Percentiles rank a stretch among this genome's conserved stretches.
phyloP scores from a whole-genome alignment of 2,329 filamentous ascomycete genomes.

The Endoconidiophora laricicola region DNA sequence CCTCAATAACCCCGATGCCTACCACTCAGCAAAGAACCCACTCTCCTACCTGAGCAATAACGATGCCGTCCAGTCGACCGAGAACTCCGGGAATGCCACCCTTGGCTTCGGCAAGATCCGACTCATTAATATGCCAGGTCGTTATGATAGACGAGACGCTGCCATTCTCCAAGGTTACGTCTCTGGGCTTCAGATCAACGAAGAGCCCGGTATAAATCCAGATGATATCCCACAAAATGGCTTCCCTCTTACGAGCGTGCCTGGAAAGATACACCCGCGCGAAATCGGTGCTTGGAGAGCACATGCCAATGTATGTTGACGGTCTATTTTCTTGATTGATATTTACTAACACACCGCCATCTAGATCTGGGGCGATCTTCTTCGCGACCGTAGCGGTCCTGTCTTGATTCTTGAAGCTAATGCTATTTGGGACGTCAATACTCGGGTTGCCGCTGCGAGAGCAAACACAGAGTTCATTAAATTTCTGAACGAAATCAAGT shows the following conservation, averaged over 20 bases:
- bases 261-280: constrained; percentile 12
- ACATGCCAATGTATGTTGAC: constrained; percentile 17
- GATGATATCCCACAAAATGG: constrained; percentile 15
- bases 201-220: constrained; percentile 15
- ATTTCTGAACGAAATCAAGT: constrained; percentile 13
- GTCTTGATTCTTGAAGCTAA: constrained; percentile 19
- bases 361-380: constrained; percentile 18
- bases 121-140: constrained; percentile 17
- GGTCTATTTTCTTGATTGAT: neutral
- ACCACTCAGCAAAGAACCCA: no score
- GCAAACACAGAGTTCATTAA: constrained; percentile 16
- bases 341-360: neutral
- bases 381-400: constrained; percentile 14
- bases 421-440: constrained; percentile 18
- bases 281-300: constrained; percentile 18
- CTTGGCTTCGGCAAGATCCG: constrained; percentile 16
- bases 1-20: no score
- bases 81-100: constrained; percentile 14
- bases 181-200: constrained; percentile 16
- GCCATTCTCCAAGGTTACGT: constrained; percentile 18
- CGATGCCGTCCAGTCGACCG: no score
- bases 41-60: no score
- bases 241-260: constrained; percentile 17
- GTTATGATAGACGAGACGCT: constrained; percentile 18
- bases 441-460: constrained; percentile 16